Base-by-base conservation (phyloP, 1,139 yeast species). In the Lodderomyces elongisporus region DNA sequence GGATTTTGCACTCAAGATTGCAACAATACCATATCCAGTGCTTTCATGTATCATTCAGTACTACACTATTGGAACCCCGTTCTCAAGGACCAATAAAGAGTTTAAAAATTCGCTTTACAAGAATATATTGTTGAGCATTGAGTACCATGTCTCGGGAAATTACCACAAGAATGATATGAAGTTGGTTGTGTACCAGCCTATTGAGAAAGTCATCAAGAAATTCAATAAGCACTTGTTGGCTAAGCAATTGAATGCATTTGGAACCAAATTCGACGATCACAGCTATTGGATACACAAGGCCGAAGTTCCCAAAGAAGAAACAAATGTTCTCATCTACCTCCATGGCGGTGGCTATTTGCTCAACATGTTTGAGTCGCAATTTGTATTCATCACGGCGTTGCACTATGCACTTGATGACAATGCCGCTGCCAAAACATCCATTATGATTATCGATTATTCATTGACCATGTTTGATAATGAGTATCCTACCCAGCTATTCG, bases 301-400 rank as follows among this genome's bases (percentile, higher is more conserved):
- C 5, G 44, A 41, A 8, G 27, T 21, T 14, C 31, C 30, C 12
- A 25, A 25, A 7, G 34, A 33, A 16, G 22, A 33, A 17, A 47
- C 42, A 9, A 34, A 43, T 31, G 44, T 42, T 8, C 31, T 42
- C 31, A 31, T 48, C 22, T 54, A 42, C 33, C 37, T 56, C 22
- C 76, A 70, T 43, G 75, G 75, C 13, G 76, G 76, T 21, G 75
- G 73, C 1, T 68, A 52, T 42, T 50, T 54, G 26, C 46, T 62
- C 30, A 58, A 55, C 15, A 38, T 56, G 29, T 50, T 54, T 24
- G 60, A 53, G 9, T 37, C 58, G 1, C 67, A 58, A 37, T 46
- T 56, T 24, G 43, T 51, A 9, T 51, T 51, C 4, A 39, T 54
- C 17, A 37, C 53, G 28, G 54, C 56, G 8, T 40, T 53, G 22